These are phyloP conservation scores for Sarocladium brachiariae DNA, from an alignment of 2,329 filamentous ascomycete genomes.

Conservation along the genomic window DNA sequence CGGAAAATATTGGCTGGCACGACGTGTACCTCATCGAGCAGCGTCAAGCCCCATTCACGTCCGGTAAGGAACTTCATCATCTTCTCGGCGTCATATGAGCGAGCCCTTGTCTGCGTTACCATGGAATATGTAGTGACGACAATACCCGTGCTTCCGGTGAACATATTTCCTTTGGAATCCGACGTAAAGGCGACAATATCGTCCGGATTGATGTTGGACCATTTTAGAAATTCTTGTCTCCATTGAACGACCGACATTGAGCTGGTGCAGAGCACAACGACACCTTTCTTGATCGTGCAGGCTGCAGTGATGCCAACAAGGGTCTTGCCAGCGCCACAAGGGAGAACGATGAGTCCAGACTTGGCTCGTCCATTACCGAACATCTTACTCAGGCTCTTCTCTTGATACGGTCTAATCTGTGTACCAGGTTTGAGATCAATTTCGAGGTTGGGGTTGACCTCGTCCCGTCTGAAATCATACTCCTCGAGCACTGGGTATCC, in stretches of 20 bases:
- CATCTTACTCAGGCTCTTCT: slow-evolving; percentile 98
- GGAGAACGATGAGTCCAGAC: slow-evolving; percentile 94
- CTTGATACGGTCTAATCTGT: slow-evolving; percentile 90
- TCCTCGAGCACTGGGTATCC: slow-evolving; percentile 87
- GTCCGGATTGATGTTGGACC: slow-evolving; percentile 90
- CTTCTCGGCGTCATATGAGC: slow-evolving; percentile 88
- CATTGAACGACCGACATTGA: slow-evolving; percentile 98
- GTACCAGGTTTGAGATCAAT: slow-evolving; percentile 88
- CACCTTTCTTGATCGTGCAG: slow-evolving; percentile 94
- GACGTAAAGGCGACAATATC: slow-evolving; percentile 95
- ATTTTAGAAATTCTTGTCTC: slow-evolving; percentile 93
- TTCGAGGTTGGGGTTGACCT: slow-evolving; percentile 81
- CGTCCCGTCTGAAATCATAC: slow-evolving; percentile 93
- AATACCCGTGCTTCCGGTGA: slow-evolving; percentile 85
- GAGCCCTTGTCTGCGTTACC: slow-evolving; percentile 85
- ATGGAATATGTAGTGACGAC: slow-evolving; percentile 98
- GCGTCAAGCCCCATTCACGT: slow-evolving; percentile 95
- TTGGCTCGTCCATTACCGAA: slow-evolving; percentile 97
- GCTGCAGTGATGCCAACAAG: slow-evolving; percentile 96
- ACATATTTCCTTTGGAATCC: slow-evolving; percentile 73
- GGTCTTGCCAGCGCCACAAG: slow-evolving; percentile 95
- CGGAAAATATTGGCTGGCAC: slow-evolving; percentile 95
- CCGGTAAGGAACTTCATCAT: slow-evolving; percentile 92
- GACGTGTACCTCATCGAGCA: slow-evolving; percentile 96
- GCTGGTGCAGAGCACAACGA: slow-evolving; percentile 91